A percentile compares a stretch with the other conserved stretches of the same genome.
These are phyloP conservation scores for Alternaria sp. DNA, from an alignment of 2,329 filamentous ascomycete species.

Conservation along the genomic window DNA sequence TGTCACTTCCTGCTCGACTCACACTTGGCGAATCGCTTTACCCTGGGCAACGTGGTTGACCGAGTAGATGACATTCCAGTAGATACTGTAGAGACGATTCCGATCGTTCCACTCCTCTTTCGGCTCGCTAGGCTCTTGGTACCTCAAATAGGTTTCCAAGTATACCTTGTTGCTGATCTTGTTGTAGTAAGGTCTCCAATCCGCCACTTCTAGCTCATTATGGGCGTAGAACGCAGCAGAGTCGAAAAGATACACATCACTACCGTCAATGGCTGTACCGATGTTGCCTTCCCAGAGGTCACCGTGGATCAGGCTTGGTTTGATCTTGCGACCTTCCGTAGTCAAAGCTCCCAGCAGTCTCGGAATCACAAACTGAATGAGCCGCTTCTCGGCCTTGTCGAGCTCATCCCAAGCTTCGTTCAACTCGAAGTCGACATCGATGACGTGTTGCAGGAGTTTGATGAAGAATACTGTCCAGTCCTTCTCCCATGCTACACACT, in stretches of 20 bases:
- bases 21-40: neutral
- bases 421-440: neutral
- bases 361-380: neutral
- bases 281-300: neutral
- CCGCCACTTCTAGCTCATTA: neutral
- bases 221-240: neutral
- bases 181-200: neutral
- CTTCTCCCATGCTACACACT: neutral
- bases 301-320: neutral
- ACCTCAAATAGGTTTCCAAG: neutral
- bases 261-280: neutral
- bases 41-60: neutral
- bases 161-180: neutral
- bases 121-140: neutral
- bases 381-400: neutral
- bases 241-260: neutral
- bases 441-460: neutral
- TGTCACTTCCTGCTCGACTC: neutral
- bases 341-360: neutral
- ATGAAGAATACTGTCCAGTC: neutral
- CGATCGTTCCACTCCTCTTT: neutral
- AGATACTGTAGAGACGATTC: neutral
- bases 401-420: neutral
- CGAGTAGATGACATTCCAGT: neutral
- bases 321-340: neutral